Percentiles rank a stretch among this genome's conserved stretches.
Evolutionary conservation across 2,329 filamentous ascomycete species (phyloP).

Genomic region (Ilyonectria destructans): DNA sequence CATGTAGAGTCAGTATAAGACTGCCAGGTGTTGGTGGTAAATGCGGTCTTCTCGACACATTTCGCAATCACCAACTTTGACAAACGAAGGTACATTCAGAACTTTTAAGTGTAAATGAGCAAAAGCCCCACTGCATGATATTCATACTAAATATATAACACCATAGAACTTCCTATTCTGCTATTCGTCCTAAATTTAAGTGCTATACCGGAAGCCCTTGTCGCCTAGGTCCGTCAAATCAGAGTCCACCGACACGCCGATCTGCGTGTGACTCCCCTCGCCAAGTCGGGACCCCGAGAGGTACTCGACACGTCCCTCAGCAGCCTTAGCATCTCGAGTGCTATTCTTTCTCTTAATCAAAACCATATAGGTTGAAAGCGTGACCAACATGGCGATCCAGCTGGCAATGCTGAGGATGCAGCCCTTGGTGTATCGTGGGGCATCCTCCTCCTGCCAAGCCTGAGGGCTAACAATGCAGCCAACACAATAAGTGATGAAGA

Average conservation of each 20-base stretch:
- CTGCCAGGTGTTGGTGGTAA: no score
- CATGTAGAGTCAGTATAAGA: neutral
- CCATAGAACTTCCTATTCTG: neutral
- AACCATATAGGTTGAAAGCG: conserved; percentile 27
- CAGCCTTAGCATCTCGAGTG: conserved; percentile 29
- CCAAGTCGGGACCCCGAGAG: conserved; percentile 13
- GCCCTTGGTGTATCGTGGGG: conserved; percentile 42
- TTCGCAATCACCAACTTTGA: neutral
- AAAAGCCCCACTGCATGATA: neutral
- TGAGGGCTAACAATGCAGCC: conserved; percentile 48
- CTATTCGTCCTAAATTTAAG: conserved; percentile 16
- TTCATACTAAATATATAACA: neutral
- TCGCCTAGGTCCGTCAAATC: conserved; percentile 47
- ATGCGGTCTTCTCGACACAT: no score
- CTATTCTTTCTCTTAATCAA: conserved; percentile 31
- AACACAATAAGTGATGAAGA: conserved; percentile 49
- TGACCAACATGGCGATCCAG: conserved; percentile 37
- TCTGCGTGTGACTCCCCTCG: conserved; percentile 17
- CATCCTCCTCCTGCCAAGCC: conserved; percentile 43
- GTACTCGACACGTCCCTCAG: conserved; percentile 20
- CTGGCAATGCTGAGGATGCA: conserved; percentile 40
- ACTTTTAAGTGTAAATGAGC: neutral
- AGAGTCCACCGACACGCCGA: conserved; percentile 34
- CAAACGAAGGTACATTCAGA: neutral
- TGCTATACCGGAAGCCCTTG: conserved; percentile 46